Conservation (phyloP, 768 basidiomycete genomes). For the Lactarius akahatsu region DNA sequence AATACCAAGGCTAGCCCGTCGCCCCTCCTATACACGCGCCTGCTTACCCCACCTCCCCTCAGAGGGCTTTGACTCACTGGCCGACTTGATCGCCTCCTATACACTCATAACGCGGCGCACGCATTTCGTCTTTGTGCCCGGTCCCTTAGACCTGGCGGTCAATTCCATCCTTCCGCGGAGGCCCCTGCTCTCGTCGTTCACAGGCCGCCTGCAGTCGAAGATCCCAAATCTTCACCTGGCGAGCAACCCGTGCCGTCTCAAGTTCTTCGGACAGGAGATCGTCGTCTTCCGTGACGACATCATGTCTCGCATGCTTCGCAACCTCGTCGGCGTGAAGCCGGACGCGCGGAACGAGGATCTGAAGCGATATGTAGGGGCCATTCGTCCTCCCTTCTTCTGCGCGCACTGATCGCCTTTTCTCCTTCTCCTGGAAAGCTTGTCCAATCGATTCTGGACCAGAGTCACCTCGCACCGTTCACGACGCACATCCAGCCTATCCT, state of each 20-base stretch:
- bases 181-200: slow-evolving; percentile 74
- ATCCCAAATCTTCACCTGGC: slow-evolving; percentile 81
- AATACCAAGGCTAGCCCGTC: slow-evolving; percentile 70
- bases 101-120: slow-evolving; percentile 72
- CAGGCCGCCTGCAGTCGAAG: slow-evolving; percentile 62
- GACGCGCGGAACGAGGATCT: slow-evolving; percentile 74
- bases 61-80: slow-evolving; percentile 88
- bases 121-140: slow-evolving; percentile 93
- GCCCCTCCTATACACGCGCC: not conserved
- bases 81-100: slow-evolving; percentile 80
- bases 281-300: slow-evolving; percentile 90
- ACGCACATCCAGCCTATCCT: slow-evolving; percentile 81
- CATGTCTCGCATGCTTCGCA: slow-evolving; percentile 92
- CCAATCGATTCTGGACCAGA: slow-evolving; percentile 94
- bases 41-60: slow-evolving; percentile 6
- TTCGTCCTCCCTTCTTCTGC: not conserved
- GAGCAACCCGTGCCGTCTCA: slow-evolving; percentile 90
- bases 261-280: slow-evolving; percentile 94
- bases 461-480: slow-evolving; percentile 88
- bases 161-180: slow-evolving; percentile 80
- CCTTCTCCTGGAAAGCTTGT: slow-evolving; percentile 65
- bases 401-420: no score
- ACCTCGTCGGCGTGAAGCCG: slow-evolving; percentile 85
- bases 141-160: slow-evolving; percentile 84
- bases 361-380: slow-evolving; percentile 75